Percentiles rank a stretch among this genome's conserved stretches.
Conservation (phyloP, 257 asterid genomes). For the Handroanthus guayacan region DNA sequence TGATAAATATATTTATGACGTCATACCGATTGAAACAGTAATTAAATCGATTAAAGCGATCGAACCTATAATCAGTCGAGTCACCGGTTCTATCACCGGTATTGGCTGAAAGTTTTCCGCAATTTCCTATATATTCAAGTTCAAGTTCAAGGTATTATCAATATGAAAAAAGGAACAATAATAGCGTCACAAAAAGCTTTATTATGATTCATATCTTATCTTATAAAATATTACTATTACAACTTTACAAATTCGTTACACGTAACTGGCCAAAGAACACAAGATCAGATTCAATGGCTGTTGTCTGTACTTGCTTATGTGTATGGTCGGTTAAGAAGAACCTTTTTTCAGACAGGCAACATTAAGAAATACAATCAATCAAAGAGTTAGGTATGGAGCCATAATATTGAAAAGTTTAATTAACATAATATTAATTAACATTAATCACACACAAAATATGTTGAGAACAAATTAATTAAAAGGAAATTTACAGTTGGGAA, state of each 20-base stretch:
- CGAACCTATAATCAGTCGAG: too few species aligned
- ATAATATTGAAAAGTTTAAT: too few species aligned
- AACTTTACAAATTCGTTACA: background rate
- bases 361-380: background rate
- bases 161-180: background rate
- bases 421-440: background rate
- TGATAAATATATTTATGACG: too few species aligned
- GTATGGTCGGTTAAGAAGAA: slow-evolving; percentile 3
- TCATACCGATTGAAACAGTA: too few species aligned
- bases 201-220: background rate
- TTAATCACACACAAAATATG: background rate
- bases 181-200: background rate
- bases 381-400: too few species aligned
- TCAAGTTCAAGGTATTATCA: too few species aligned
- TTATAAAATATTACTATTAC: background rate
- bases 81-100: too few species aligned
- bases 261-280: slow-evolving; percentile 21
- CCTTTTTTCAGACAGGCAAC: background rate
- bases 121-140: background rate
- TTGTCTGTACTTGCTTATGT: slow-evolving; percentile 23
- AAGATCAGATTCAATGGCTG: slow-evolving; percentile 1
- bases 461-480: background rate
- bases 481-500: slow-evolving; percentile 28
- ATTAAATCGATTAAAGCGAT: too few species aligned
- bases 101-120: too few species aligned